Conservation (phyloP, 306 rosid genomes). For the Cicer judaicum region DNA sequence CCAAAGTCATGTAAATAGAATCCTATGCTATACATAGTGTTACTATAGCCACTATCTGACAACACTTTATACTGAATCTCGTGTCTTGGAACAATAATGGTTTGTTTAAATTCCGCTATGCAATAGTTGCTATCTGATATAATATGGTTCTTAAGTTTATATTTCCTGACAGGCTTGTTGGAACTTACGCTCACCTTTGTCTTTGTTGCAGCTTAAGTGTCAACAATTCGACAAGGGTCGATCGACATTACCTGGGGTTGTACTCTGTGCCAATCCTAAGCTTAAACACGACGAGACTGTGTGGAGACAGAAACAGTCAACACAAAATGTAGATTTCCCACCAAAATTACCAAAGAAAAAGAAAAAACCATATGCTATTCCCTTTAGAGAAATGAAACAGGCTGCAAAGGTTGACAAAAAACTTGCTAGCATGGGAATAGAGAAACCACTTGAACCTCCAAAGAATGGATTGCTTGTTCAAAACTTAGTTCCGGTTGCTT, state of each 20-base stretch:
- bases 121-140: not conserved
- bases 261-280: slow-evolving; percentile 54
- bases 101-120: too few relatives aligned
- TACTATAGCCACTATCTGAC: too few relatives aligned
- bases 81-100: too few relatives aligned
- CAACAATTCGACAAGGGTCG: slow-evolving; percentile 47
- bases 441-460: slow-evolving; percentile 84
- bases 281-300: slow-evolving; percentile 47
- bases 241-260: slow-evolving; percentile 41
- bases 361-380: slow-evolving; percentile 92
- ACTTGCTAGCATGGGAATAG: slow-evolving; percentile 82
- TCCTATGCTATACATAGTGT: too few relatives aligned
- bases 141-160: slow-evolving; percentile 22
- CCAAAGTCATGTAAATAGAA: not conserved
- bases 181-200: slow-evolving; percentile 40
- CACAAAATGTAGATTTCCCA: slow-evolving; percentile 89
- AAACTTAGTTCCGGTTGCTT: slow-evolving; percentile 79
- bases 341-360: slow-evolving; percentile 66
- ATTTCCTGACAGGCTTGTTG: slow-evolving; percentile 31
- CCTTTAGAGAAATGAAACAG: slow-evolving; percentile 72
- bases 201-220: slow-evolving; percentile 58
- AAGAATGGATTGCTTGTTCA: slow-evolving; percentile 87
- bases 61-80: too few relatives aligned
- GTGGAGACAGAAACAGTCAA: slow-evolving; percentile 50
- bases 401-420: slow-evolving; percentile 65